Evolutionary conservation across 106 monocot genomes (phyloP).

Genomic region (Allium sativum): DNA sequence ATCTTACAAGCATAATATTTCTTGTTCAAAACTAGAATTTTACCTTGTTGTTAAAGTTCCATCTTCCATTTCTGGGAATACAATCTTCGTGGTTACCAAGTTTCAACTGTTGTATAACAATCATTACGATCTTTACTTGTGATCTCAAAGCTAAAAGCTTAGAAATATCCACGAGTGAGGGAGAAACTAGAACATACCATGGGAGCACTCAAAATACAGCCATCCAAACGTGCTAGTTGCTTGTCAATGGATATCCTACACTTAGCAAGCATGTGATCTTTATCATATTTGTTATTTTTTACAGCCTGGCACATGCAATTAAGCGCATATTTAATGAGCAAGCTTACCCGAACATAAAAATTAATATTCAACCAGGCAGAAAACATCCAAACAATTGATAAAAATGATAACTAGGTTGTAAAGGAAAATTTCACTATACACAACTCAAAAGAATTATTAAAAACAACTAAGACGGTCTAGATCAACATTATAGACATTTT

Average conservation of each 20-base stretch:
- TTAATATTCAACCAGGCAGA: too few species aligned
- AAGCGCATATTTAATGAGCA: too few species aligned
- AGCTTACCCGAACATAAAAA: too few species aligned
- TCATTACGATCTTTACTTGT: not conserved
- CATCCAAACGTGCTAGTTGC: constrained; percentile 35
- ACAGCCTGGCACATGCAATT: constrained; percentile 47
- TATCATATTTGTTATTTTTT: constrained; percentile 43
- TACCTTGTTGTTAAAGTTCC: constrained; percentile 87
- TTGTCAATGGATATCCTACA: constrained; percentile 65
- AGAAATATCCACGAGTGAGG: not conserved
- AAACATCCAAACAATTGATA: too few species aligned
- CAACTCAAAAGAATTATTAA: too few species aligned
- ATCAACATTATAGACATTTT: too few species aligned
- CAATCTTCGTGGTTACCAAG: constrained; percentile 45
- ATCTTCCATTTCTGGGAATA: constrained; percentile 60
- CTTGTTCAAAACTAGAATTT: too few species aligned
- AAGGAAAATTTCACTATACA: too few species aligned
- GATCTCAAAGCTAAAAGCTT: not conserved
- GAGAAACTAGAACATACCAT: constrained; percentile 24
- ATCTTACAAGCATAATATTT: too few species aligned
- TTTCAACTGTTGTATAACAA: constrained; percentile 44
- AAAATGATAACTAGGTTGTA: too few species aligned
- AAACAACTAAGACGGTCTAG: too few species aligned
- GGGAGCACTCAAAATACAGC: constrained; percentile 63
- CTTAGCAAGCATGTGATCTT: constrained; percentile 43